These are phyloP conservation scores for Xylariaceae sp. DNA, from an alignment of 2,329 filamentous ascomycete genomes.

Conservation along the genomic window DNA sequence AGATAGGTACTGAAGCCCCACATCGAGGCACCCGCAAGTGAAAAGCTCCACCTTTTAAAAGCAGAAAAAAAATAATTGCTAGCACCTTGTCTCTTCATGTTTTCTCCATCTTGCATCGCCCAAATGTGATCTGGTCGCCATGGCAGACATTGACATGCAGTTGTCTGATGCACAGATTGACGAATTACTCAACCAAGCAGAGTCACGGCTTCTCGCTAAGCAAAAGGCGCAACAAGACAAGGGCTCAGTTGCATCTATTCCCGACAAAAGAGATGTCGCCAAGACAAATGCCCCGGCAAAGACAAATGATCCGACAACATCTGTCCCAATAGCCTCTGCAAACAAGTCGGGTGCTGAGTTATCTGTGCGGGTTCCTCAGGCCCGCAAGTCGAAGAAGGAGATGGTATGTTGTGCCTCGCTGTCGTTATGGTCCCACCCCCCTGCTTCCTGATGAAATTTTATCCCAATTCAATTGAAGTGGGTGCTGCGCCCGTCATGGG, in stretches of 20 bases:
- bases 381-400: slow-evolving; percentile 27
- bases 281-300: slow-evolving; percentile 14
- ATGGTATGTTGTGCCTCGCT: slow-evolving; percentile 23
- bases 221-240: slow-evolving; percentile 22
- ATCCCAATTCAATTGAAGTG: slow-evolving; percentile 70
- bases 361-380: slow-evolving; percentile 26
- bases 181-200: slow-evolving; percentile 57
- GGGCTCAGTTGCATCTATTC: slow-evolving; percentile 22
- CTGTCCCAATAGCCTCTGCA: slow-evolving; percentile 8
- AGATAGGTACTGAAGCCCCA: not conserved
- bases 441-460: slow-evolving; percentile 66
- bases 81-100: not conserved
- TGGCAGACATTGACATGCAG: slow-evolving; percentile 34
- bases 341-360: slow-evolving; percentile 16
- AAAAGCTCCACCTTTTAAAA: slow-evolving; percentile 1
- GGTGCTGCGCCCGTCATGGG: slow-evolving; percentile 75
- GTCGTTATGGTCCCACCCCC: slow-evolving; percentile 1
- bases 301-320: slow-evolving; percentile 8
- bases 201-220: slow-evolving; percentile 43
- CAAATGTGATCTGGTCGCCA: slow-evolving; percentile 18
- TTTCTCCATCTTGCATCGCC: slow-evolving; percentile 4
- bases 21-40: not conserved
- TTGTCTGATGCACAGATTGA: slow-evolving; percentile 60
- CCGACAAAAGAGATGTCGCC: slow-evolving; percentile 30
- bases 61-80: slow-evolving; percentile 8